Base-by-base conservation (phyloP, 495 filamentous ascomycete genomes). In the Xylaria acuta region DNA sequence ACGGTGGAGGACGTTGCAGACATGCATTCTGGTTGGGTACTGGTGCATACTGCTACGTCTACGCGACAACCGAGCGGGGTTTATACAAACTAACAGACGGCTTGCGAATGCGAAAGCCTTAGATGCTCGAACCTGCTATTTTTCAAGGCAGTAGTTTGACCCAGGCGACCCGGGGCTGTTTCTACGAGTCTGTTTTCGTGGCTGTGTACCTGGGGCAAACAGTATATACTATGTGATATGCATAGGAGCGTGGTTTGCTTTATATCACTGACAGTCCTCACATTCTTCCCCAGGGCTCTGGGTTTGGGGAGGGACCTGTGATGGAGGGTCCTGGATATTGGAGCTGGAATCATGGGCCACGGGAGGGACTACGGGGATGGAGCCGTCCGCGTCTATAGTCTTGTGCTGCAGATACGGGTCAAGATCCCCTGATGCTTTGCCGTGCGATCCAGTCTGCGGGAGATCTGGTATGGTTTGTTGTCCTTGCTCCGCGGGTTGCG, bases 181-280 rank as follows among this genome's bases (percentile, higher is more conserved):
- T 34, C 20, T 30, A 51, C 40, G 40, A n/a, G 3, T 27, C 25
- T 65, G 40, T 32, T 32, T 22, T 34, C 32, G 22, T 69, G 56
- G n/a, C 25, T 53, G 25, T 53, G 27, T 41, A 20, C n/a, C 32
- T 4, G 6, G 20, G 58, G 32, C 18, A 60, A n/a, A 38, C 20
- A 38, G 34, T 40, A 45, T 70, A 14, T 45, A 5, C 18, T 27
- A 8, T 36, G 22, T 27, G 53, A 25, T 27, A 47, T 49, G 36
- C n/a, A 53, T 40, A 20, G 20, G 20, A 38, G 1, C 1, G 18
- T 20, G 6, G 11, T 22, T 6, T 20, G 3, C 25, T 3, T 32
- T 34, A n/a, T 14, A 51, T 64, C 22, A 78, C 41, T 75, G 75
- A 38, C 76, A 78, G 45, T 78, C 76, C 67, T 76, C 76, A 30